Percentiles rank a stretch among this genome's conserved stretches.
These are phyloP conservation scores for Chloris gayana DNA, from an alignment of 176 grass and related monocot genomes.

Conservation along the genomic window DNA sequence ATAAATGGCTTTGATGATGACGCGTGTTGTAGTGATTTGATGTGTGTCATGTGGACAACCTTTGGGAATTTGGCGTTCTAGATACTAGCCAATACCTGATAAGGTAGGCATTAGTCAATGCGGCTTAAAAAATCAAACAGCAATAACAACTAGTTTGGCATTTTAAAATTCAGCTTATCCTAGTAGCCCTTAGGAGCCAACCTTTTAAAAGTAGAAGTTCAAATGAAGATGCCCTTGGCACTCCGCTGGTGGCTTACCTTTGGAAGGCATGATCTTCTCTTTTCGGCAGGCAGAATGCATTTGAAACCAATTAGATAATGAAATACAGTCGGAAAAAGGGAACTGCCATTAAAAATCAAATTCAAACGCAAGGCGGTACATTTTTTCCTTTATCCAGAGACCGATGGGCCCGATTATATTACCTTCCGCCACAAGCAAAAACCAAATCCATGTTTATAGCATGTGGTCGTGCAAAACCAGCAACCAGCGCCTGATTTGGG, in stretches of 20 bases:
- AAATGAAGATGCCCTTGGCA: too few species aligned
- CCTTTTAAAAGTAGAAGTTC: too few species aligned
- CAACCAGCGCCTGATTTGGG: not conserved
- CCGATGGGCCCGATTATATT: not conserved
- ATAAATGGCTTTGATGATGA: too few species aligned
- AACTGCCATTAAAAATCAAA: not conserved
- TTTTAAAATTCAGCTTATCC: not conserved
- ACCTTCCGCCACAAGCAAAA: not conserved
- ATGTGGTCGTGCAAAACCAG: constrained; percentile 13
- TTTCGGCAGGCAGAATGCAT: not conserved
- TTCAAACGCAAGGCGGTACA: not conserved
- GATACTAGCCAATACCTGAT: not conserved
- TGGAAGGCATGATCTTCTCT: not conserved
- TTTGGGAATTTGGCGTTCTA: not conserved
- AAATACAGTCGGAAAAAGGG: not conserved
- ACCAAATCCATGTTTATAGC: not conserved
- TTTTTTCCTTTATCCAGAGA: not conserved
- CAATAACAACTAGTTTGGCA: not conserved
- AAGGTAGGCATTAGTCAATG: not conserved
- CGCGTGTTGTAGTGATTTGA: too few species aligned
- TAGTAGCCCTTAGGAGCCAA: too few species aligned
- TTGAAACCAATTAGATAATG: not conserved
- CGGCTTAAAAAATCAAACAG: not conserved
- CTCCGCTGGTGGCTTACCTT: not conserved
- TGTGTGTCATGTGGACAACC: too few species aligned